Evolutionary conservation across 129 eudicot genomes (phyloP).

Genomic region (Dittrichia graveolens): DNA sequence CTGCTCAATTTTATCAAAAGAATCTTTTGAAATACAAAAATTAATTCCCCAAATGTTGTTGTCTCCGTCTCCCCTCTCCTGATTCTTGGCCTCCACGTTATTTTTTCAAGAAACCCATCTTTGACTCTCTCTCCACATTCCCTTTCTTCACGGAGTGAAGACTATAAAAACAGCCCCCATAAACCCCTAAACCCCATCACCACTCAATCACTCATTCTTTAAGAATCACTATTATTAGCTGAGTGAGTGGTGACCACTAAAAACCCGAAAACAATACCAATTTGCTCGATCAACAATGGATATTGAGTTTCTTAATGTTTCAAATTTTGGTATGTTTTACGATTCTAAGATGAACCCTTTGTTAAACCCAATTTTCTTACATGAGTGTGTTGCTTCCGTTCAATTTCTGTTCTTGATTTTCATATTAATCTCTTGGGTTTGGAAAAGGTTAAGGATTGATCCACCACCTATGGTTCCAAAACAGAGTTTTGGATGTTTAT

Average conservation of each 20-base stretch:
- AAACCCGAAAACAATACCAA: neutral
- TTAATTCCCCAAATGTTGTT: constrained; percentile 19
- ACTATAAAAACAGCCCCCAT: constrained; percentile 19
- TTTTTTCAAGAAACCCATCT: constrained; percentile 17
- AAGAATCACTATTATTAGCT: neutral
- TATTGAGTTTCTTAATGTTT: neutral
- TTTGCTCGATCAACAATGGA: neutral
- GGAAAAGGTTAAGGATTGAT: constrained; percentile 29
- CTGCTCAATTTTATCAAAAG: neutral
- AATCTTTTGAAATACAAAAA: constrained; percentile 24
- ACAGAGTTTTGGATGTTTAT: constrained; percentile 27
- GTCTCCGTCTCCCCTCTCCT: constrained; percentile 35
- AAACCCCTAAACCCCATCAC: constrained; percentile 29
- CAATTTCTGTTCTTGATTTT: constrained; percentile 44
- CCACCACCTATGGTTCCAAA: constrained; percentile 28
- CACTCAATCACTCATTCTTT: constrained; percentile 21
- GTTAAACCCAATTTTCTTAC: constrained; percentile 46
- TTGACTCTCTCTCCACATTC: constrained; percentile 23
- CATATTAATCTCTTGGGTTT: constrained; percentile 35
- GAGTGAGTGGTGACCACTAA: constrained; percentile 20
- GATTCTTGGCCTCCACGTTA: constrained; percentile 40
- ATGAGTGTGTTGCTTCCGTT: constrained; percentile 41
- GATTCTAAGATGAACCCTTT: constrained; percentile 24
- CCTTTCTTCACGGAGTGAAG: neutral
- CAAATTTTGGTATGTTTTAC: constrained; percentile 13